Evolutionary conservation across 2,329 filamentous ascomycete genomes (phyloP).

Genomic region (Stagonosporopsis rhizophila): DNA sequence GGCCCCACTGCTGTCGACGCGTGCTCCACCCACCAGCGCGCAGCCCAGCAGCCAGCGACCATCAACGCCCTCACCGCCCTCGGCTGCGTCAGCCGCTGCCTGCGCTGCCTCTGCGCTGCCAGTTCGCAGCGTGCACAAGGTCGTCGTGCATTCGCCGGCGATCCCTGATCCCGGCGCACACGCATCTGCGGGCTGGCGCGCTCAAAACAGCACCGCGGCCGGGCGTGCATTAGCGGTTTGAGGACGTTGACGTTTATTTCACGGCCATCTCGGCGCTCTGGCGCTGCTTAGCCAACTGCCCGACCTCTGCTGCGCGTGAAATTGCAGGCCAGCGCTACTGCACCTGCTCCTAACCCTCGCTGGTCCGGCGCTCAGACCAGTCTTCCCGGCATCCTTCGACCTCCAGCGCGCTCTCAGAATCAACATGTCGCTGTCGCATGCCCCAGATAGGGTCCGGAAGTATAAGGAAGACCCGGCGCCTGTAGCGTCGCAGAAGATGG

Average conservation of each 20-base stretch:
- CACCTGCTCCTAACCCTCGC: conserved; percentile 42
- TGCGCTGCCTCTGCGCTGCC: neutral
- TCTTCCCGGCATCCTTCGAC: conserved; percentile 42
- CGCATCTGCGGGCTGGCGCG: conserved; percentile 38
- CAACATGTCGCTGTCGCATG: conserved; percentile 51
- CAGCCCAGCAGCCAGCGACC: neutral
- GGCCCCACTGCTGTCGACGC: conserved; percentile 22
- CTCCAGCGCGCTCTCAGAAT: conserved; percentile 48
- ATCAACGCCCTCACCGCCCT: neutral
- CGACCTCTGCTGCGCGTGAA: conserved; percentile 33
- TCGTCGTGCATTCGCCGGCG: conserved; percentile 23
- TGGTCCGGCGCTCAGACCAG: conserved; percentile 41
- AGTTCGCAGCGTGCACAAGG: conserved; percentile 13
- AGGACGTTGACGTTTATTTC: conserved; percentile 50
- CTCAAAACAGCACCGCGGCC: conserved; percentile 39
- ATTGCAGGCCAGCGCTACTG: conserved; percentile 51
- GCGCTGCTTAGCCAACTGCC: conserved; percentile 13
- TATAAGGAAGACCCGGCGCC: conserved; percentile 56
- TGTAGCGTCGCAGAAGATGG: conserved; percentile 52
- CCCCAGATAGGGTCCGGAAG: conserved; percentile 51
- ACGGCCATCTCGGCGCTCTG: conserved; percentile 39
- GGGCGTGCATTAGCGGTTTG: conserved; percentile 47
- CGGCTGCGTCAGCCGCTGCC: conserved; percentile 11
- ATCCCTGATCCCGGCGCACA: conserved; percentile 38
- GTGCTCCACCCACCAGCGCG: conserved; percentile 26